Base-by-base conservation (phyloP, 192 early-diverging fungal genomes). In the Lunasporangiospora selenospora region DNA sequence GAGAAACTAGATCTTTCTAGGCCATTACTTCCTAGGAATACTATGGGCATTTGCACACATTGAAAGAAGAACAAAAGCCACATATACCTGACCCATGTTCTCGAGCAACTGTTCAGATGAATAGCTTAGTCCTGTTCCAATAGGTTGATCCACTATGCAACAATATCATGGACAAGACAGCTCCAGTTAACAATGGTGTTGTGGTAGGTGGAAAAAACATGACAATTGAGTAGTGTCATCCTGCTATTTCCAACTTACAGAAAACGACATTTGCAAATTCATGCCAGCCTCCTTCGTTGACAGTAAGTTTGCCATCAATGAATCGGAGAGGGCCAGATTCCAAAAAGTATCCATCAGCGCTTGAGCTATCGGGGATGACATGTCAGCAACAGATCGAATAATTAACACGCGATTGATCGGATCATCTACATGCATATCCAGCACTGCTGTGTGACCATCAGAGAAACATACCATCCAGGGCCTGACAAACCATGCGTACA, bases 331-430 rank as follows among this genome's bases (percentile, higher is more conserved):
- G 83, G 40, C 85, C 87, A 61, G 69, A 79, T 42, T 88, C 87
- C 36, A 88, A 64, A 65, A 88, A 88, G 42, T 86, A 56, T 30
- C 87, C 87, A 75, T 88, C 87, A 75, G 87, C 87, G 48, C 85
- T 86, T 33, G 62, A 49, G 30, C 58, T 76, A 61, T 32, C 16
- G 21, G 39, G 15, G 0, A 31, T 18, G 15, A 18, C 19, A 45
- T 47, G 18, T 8, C 47, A 30, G 38, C 16, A 55, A 51, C 16
- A 4, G 27, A 59, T 46, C 33, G 26, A 2, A 52, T 2, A 51
- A 24, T 24, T 39, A 23, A 33, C 2, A 11, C 15, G 26, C 30
- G 15, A 8, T 16, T 18, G 38, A 13, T 3, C 33, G 27, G 32
- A 37, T 31, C 33, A 36, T 40, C 12, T 3, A n/a, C n/a, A 40